Base-by-base conservation (phyloP, 768 basidiomycete genomes). In the Collybia mongolica region DNA sequence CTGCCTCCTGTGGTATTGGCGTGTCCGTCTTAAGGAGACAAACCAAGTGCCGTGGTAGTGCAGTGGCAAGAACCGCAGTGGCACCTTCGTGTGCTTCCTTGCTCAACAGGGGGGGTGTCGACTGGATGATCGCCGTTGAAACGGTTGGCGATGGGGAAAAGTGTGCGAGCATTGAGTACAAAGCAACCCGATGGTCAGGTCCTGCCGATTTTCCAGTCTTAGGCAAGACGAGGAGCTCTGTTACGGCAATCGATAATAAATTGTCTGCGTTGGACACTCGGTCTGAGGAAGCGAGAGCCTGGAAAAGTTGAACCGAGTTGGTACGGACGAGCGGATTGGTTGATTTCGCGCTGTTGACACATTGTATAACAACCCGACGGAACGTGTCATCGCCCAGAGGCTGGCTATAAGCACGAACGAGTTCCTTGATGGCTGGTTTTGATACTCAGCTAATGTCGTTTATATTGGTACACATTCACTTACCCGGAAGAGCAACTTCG, bases 161-260 rank as follows among this genome's bases (percentile, higher is more conserved):
- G 44, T 61, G 61, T 2, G 75, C 68, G 1, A 93, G 74, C 84
- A 98, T 92, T 1, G 81, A 76, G 68, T 92, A 95, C 7, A 98
- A 72, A 0, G 87, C 74, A 4, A 84, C 65, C 15, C 95, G 84
- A 63, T 98, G 93, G 49, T 96, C 96, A 2, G 89, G 79, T 1
- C 93, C 92, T 0, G 85, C 71, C 0, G 93, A 90, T 73, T 97
- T 99, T 18, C 92, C 89, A 0, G 84, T 66, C 58, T 87, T 85
- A 1, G 93, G 89, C 0, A 93, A 74, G n/a, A 72, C 70, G 8
- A 93, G 70, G 4, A 93, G 65, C 54, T 96, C 92, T 7, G 72
- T 72, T 2, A 84, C 76, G 9, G 83, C 76, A 1, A 72, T 53
- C 5, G 73, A 70, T 8, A 74, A 58, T 19, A 77, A 72, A 4